A percentile compares a stretch with the other conserved stretches of the same genome.
Conservation (phyloP, 441 rosid genomes). For the Syzygium syzygioides region DNA sequence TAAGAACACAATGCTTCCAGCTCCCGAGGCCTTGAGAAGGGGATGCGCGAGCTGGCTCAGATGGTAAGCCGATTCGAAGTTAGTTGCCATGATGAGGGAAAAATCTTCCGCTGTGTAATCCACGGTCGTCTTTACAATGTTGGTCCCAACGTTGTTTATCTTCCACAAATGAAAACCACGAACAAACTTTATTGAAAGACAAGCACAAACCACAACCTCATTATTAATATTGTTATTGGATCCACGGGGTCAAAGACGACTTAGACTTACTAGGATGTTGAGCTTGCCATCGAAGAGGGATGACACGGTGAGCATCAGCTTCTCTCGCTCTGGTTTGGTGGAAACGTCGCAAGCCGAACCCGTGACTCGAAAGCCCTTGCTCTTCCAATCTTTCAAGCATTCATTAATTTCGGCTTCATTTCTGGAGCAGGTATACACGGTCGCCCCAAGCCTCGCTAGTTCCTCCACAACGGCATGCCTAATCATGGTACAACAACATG, state of each 20-base stretch:
- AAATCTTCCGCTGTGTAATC: slow-evolving; percentile 10
- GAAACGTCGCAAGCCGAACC: slow-evolving; percentile 31
- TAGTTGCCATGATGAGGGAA: slow-evolving; percentile 8
- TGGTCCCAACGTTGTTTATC: slow-evolving; percentile 10
- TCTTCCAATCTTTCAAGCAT: slow-evolving; percentile 25
- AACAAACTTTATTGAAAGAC: neutral
- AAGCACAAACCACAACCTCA: neutral
- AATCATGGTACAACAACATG: neutral
- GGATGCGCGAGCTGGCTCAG: slow-evolving; percentile 14
- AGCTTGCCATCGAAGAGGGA: slow-evolving; percentile 31
- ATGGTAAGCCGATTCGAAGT: slow-evolving; percentile 15
- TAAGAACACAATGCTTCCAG: slow-evolving; percentile 16
- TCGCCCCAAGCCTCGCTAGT: slow-evolving; percentile 10
- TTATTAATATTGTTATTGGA: neutral
- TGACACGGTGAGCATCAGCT: slow-evolving; percentile 21
- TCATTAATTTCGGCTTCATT: slow-evolving; percentile 24
- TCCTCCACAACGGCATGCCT: slow-evolving; percentile 30
- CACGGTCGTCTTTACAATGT: neutral
- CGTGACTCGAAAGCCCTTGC: slow-evolving; percentile 23
- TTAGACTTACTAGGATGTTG: slow-evolving; percentile 28
- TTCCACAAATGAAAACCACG: neutral
- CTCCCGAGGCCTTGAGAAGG: slow-evolving; percentile 11
- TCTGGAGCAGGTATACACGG: slow-evolving; percentile 29
- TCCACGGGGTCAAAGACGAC: neutral
- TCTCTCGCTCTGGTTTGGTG: slow-evolving; percentile 17